A percentile compares a stretch with the other conserved stretches of the same genome.
Conservation (phyloP, 169 alveolate genomes). For the Theileria orientalis region DNA sequence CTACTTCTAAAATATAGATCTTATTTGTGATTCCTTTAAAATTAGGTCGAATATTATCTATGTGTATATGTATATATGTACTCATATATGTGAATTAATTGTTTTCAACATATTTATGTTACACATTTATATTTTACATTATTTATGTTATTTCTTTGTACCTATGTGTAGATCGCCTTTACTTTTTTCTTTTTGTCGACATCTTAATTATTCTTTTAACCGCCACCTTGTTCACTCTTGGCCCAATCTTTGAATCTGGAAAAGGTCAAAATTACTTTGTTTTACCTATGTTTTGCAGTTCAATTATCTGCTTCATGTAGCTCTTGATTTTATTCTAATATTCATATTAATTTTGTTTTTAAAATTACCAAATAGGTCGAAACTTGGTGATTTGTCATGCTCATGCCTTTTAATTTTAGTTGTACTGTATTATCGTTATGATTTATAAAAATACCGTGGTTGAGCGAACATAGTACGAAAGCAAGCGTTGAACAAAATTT, state of each 20-base stretch:
- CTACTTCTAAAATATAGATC: no score
- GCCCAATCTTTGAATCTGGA: no score
- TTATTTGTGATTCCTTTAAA: no score
- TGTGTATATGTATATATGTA: no score
- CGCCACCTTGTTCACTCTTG: slow-evolving; percentile 31
- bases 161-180: no score
- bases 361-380: slow-evolving; percentile 32
- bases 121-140: no score
- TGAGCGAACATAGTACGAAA: slow-evolving; percentile 49
- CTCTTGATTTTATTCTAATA: slow-evolving; percentile 45
- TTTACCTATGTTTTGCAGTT: slow-evolving; percentile 24
- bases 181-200: no score
- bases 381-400: slow-evolving; percentile 27
- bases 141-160: no score
- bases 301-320: slow-evolving; percentile 42
- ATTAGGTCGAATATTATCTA: no score
- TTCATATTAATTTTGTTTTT: background rate
- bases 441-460: slow-evolving; percentile 23
- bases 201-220: slow-evolving; percentile 28
- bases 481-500: slow-evolving; percentile 49
- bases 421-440: slow-evolving; percentile 23
- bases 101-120: no score
- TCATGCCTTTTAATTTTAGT: slow-evolving; percentile 40
- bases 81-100: no score
- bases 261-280: no score